Base-by-base conservation (phyloP, 305 asterid species). In the Stenogyne calaminthoides region DNA sequence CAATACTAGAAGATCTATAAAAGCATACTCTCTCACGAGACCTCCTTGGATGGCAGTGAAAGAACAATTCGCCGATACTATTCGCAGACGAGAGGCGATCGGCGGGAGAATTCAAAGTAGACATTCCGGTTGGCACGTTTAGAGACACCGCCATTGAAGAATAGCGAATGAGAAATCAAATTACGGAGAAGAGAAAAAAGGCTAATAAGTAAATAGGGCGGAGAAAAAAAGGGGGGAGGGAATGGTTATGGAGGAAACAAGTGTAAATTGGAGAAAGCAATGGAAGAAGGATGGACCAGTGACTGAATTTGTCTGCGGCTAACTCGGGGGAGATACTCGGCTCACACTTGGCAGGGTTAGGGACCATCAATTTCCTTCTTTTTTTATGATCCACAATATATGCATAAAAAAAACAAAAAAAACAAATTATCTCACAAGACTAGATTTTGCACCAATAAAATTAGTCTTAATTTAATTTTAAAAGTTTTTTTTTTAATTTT, bases 111-210 rank as follows among this genome's bases (percentile, higher is more conserved):
- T 14, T 70, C 73, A 79, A 58, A 52, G 74, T 55, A 36, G 86
- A 55, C 71, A 80, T 69, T 22, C 84, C 84, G 37, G 69, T 64
- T 0, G 82, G 76, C 69, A 86, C 67, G 55, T 79, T 84, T 3
- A 84, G 12, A 20, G 79, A 67, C 9, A 87, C 60, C 67, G 86
- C 85, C 87, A 84, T 84, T 60, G 72, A 12, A 52, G 29, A 64
- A 15, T 40, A 25, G 9, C 9, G 42, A 57, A 22, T 8, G 49
- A 64, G 25, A 29, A 42, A 69, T 4, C 18, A 67, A 11, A 20
- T 0, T 2, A 9, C 39, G 11, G 68, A 10, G 32, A 60, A 60
- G 65, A n/a, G 9, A 16, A 8, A 34, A 59, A 58, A 3, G 64
- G 64, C 3, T 58, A 25, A 18, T 52, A 2, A 16, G 25, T 3